Conservation (phyloP, 495 filamentous ascomycete species). For the Penicillium roqueforti region DNA sequence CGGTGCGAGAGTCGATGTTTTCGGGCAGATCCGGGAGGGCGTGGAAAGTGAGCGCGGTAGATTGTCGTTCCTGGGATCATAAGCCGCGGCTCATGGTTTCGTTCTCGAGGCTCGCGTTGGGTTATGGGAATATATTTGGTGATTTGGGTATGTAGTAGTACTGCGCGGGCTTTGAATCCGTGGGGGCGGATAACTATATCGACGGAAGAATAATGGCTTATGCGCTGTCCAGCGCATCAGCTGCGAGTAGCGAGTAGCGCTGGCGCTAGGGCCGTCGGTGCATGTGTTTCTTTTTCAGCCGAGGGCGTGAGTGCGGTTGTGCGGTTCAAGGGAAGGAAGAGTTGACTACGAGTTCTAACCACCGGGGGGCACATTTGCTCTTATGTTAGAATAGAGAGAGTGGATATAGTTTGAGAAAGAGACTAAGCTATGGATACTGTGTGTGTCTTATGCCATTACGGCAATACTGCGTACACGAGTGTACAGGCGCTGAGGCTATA, state of each 20-base stretch:
- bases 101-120: neutral
- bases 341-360: neutral
- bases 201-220: neutral
- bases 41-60: neutral
- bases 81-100: neutral
- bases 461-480: neutral
- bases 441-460: neutral
- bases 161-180: neutral
- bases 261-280: neutral
- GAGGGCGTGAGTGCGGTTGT: neutral
- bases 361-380: neutral
- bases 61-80: neutral
- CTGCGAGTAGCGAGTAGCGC: neutral
- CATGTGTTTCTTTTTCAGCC: neutral
- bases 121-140: neutral
- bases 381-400: neutral
- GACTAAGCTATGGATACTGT: conserved; percentile 3
- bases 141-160: neutral
- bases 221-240: neutral
- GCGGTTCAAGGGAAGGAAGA: neutral
- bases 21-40: neutral
- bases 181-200: neutral
- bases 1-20: neutral
- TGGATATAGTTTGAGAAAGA: neutral
- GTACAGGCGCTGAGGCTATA: neutral